These are phyloP conservation scores for Ganoderma boninense DNA, from an alignment of 1,284 basidiomycete genomes.

Conservation along the genomic window DNA sequence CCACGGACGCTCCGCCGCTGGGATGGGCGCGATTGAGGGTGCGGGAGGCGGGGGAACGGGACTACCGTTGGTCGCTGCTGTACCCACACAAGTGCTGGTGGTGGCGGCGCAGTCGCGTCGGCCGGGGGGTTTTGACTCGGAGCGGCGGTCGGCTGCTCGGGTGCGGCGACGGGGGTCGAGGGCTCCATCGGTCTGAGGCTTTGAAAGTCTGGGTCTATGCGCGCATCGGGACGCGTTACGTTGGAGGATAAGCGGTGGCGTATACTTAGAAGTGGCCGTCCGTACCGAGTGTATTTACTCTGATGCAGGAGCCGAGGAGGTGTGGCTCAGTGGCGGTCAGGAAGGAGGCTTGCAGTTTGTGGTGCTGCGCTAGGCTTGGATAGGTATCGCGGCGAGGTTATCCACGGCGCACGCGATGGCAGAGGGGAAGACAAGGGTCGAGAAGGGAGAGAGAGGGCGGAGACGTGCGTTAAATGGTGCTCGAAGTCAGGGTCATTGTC, in stretches of 20 bases:
- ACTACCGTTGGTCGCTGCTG: not conserved
- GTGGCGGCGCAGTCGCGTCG: not conserved
- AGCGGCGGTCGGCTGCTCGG: conserved; percentile 8
- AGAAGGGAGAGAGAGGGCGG: not conserved
- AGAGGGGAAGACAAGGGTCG: not conserved
- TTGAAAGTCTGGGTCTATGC: not conserved
- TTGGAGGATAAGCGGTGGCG: conserved; percentile 4
- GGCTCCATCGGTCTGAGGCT: conserved; percentile 2
- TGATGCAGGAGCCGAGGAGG: not conserved
- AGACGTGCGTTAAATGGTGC: conserved; percentile 4
- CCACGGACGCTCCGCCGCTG: conserved; percentile 26
- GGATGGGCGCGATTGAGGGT: not conserved
- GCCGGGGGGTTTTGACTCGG: conserved; percentile 1
- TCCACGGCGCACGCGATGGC: not conserved
- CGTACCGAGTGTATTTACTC: not conserved
- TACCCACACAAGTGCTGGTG: not conserved
- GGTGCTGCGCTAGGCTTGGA: not conserved
- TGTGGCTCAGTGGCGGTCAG: not conserved
- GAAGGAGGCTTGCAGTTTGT: not conserved
- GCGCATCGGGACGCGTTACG: conserved; percentile 7
- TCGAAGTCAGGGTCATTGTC: not conserved
- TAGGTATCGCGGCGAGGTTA: not conserved
- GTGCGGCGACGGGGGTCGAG: conserved; percentile 1
- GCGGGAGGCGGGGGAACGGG: not conserved
- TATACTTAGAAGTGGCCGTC: not conserved